Evolutionary conservation across 306 rosid genomes (phyloP).

Genomic region (Parietaria judaica): DNA sequence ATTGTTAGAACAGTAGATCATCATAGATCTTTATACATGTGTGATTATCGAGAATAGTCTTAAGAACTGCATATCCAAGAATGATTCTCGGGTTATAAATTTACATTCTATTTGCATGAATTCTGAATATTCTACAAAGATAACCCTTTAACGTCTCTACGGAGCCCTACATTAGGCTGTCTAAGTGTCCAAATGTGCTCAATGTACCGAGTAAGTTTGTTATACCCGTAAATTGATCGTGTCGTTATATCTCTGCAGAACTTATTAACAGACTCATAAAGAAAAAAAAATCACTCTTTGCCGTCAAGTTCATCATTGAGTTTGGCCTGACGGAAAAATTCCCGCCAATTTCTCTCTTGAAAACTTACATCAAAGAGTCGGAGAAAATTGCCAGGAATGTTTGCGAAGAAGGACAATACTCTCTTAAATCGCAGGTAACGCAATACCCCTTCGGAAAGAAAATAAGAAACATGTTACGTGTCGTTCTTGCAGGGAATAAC

Average conservation of each 20-base stretch:
- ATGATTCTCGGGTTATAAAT: too few species aligned
- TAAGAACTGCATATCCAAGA: too few species aligned
- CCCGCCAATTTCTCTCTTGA: constrained; percentile 63
- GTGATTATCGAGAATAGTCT: too few species aligned
- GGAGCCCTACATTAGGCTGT: too few species aligned
- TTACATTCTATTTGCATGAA: too few species aligned
- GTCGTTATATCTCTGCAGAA: constrained; percentile 42
- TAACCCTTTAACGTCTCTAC: too few species aligned
- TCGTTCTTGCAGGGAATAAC: constrained; percentile 2
- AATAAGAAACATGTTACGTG: background rate
- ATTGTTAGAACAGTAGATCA: too few species aligned
- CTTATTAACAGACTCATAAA: constrained; percentile 52
- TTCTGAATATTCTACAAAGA: too few species aligned
- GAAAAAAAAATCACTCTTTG: constrained; percentile 47
- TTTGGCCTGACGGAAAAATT: constrained; percentile 52
- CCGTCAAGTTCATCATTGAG: constrained; percentile 61
- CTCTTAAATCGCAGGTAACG: constrained; percentile 51
- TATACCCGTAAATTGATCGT: background rate
- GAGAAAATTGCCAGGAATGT: constrained; percentile 39
- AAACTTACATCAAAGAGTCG: constrained; percentile 47
- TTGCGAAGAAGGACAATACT: constrained; percentile 43
- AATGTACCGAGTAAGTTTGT: too few species aligned
- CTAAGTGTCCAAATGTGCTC: too few species aligned
- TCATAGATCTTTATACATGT: too few species aligned
- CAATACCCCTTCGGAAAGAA: constrained; percentile 4